These are phyloP conservation scores for Pyrus betulifolia DNA, from an alignment of 306 rosid genomes.

Conservation along the genomic window DNA sequence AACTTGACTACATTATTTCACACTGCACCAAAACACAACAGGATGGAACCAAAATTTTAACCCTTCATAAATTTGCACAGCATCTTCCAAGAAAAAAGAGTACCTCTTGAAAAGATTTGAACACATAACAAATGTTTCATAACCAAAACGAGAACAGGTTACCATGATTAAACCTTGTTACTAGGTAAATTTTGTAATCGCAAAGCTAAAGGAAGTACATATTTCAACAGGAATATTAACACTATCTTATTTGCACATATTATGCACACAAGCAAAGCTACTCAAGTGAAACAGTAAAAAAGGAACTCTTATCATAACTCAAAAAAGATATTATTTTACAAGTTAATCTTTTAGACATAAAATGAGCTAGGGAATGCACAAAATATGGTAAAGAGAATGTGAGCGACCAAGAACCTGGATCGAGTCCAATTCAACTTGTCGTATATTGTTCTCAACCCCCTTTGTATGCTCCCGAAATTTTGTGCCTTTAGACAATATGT, in stretches of 20 bases:
- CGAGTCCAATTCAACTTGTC: conserved; percentile 91
- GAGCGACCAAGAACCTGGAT: conserved; percentile 59
- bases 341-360: neutral
- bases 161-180: neutral
- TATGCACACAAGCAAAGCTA: neutral
- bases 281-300: neutral
- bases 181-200: neutral
- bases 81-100: neutral
- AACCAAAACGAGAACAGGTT: neutral
- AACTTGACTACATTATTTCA: neutral
- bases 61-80: neutral
- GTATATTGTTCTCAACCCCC: conserved; percentile 89
- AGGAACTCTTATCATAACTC: neutral
- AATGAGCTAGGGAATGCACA: neutral
- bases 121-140: neutral
- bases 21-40: neutral
- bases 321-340: neutral
- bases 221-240: neutral
- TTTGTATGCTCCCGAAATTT: conserved; percentile 82
- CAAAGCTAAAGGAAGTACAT: neutral
- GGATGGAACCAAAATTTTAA: neutral
- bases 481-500: conserved; percentile 80
- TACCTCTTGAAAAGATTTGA: neutral
- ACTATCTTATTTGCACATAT: neutral
- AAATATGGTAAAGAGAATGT: neutral